A percentile compares a stretch with the other conserved stretches of the same genome.
These are phyloP conservation scores for Euphorbia peplus DNA, from an alignment of 345 rosid genomes.

Conservation along the genomic window DNA sequence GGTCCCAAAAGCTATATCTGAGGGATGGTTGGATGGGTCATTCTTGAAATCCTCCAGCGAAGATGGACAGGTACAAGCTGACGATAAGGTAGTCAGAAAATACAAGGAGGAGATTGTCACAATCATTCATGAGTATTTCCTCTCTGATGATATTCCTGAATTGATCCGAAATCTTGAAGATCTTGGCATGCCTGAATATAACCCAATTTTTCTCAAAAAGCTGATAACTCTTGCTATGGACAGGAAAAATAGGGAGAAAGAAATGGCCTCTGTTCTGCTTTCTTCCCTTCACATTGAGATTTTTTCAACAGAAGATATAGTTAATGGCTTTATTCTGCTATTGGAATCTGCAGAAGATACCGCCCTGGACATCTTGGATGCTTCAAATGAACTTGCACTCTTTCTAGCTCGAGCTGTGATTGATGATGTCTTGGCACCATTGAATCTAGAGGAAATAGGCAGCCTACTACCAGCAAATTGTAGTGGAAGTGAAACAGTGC, in stretches of 20 bases:
- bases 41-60: conserved; percentile 39
- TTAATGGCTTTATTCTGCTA: conserved; percentile 84
- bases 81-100: conserved; percentile 50
- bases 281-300: conserved; percentile 94
- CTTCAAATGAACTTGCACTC: conserved; percentile 94
- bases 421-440: conserved; percentile 87
- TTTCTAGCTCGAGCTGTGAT: conserved; percentile 97
- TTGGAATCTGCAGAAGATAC: conserved; percentile 97
- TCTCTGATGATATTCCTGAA: conserved; percentile 97
- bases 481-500: conserved; percentile 80
- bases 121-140: conserved; percentile 93
- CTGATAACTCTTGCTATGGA: conserved; percentile 93
- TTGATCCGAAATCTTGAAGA: conserved; percentile 84
- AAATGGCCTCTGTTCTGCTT: conserved; percentile 96
- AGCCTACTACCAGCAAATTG: conserved; percentile 68
- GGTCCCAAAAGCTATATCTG: conserved; percentile 65
- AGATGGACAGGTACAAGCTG: conserved; percentile 37
- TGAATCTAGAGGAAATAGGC: conserved; percentile 85
- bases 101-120: conserved; percentile 77
- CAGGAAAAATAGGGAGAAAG: conserved; percentile 97
- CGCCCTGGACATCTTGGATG: conserved; percentile 89
- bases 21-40: conserved; percentile 88
- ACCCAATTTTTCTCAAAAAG: conserved; percentile 82
- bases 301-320: conserved; percentile 87
- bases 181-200: conserved; percentile 63